Evolutionary conservation across 1,139 yeast genomes (phyloP).

Genomic region (Taphrina pruni): DNA sequence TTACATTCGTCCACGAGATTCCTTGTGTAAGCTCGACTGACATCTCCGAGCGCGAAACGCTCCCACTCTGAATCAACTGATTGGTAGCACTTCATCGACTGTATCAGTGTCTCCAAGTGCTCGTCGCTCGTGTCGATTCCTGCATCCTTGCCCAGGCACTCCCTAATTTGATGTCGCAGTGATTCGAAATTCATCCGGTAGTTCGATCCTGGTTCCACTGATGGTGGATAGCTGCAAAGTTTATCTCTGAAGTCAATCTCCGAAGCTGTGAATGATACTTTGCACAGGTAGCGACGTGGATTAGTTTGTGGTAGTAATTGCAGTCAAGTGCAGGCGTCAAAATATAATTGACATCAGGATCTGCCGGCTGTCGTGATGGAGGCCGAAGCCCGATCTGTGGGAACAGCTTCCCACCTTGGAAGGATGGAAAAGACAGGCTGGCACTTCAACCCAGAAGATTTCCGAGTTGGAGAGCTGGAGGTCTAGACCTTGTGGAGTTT

Average conservation of each 20-base stretch:
- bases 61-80: slow-evolving; percentile 62
- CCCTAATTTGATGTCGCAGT: slow-evolving; percentile 8
- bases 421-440: no score
- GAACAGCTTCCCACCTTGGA: neutral
- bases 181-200: slow-evolving; percentile 11
- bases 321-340: neutral
- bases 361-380: slow-evolving; percentile 2
- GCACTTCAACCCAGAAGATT: no score
- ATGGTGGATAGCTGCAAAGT: no score
- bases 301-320: no score
- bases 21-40: slow-evolving; percentile 56
- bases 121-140: slow-evolving; percentile 59
- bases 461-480: neutral
- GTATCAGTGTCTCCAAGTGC: slow-evolving; percentile 59
- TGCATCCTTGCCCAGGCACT: slow-evolving; percentile 52
- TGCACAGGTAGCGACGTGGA: no score
- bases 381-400: neutral
- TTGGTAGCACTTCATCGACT: slow-evolving; percentile 59
- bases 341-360: slow-evolving; percentile 4
- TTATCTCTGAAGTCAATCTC: no score
- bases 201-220: neutral
- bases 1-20: slow-evolving; percentile 73
- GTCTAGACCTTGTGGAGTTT: neutral
- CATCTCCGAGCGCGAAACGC: slow-evolving; percentile 64
- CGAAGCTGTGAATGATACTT: neutral